Evolutionary conservation across 805 yeast genomes (phyloP).

Genomic region (Metschnikowia similis): DNA sequence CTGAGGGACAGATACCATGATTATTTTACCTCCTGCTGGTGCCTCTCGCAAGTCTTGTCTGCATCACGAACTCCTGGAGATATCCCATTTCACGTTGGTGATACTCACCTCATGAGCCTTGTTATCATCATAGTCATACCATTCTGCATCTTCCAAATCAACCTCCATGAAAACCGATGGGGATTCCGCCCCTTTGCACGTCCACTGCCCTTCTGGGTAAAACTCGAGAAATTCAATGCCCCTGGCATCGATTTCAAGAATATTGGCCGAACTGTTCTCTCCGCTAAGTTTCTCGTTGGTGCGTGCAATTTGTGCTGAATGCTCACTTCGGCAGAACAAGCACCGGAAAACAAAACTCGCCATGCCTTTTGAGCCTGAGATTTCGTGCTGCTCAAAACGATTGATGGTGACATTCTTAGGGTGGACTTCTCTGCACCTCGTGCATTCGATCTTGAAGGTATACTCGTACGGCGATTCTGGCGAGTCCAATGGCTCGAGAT

Average conservation of each 20-base stretch:
- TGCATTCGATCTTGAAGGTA: slow-evolving; percentile 70
- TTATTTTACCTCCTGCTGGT: too few relatives aligned
- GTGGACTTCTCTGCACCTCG: slow-evolving; percentile 74
- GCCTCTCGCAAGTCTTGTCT: too few relatives aligned
- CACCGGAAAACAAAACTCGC: slow-evolving; percentile 82
- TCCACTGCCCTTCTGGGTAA: slow-evolving; percentile 60
- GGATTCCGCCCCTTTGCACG: slow-evolving; percentile 50
- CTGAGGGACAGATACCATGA: too few relatives aligned
- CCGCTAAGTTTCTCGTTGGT: slow-evolving; percentile 28
- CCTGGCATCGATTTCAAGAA: slow-evolving; percentile 77
- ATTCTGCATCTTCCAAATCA: slow-evolving; percentile 75
- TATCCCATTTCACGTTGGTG: slow-evolving; percentile 65
- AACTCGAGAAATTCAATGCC: slow-evolving; percentile 75
- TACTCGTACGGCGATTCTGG: slow-evolving; percentile 64
- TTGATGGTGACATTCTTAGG: slow-evolving; percentile 67
- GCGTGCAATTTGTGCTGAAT: slow-evolving; percentile 31
- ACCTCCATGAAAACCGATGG: slow-evolving; percentile 55
- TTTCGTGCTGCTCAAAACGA: slow-evolving; percentile 58
- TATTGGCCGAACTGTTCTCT: slow-evolving; percentile 40
- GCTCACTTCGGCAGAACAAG: slow-evolving; percentile 51
- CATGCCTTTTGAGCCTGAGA: slow-evolving; percentile 71
- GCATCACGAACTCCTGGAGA: slow-evolving; percentile 27
- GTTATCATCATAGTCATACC: slow-evolving; percentile 94
- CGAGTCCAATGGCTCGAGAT: slow-evolving; percentile 57
- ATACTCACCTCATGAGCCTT: slow-evolving; percentile 77